Conservation (phyloP, 495 filamentous ascomycete species). For the Aspergillus egyptiacus region DNA sequence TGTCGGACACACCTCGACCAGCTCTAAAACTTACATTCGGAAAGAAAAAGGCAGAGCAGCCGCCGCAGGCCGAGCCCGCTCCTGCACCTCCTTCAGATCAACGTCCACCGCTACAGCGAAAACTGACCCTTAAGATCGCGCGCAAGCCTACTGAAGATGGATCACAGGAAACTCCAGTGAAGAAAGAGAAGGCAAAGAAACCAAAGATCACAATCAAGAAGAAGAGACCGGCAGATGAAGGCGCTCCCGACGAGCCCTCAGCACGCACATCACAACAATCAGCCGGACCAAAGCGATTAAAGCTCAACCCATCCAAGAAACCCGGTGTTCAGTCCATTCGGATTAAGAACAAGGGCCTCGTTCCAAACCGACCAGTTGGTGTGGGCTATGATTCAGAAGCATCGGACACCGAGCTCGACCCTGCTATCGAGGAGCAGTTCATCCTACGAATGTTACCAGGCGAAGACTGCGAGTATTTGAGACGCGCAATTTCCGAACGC, state of each 20-base stretch:
- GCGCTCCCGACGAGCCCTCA: conserved; percentile 22
- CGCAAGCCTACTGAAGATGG: conserved; percentile 30
- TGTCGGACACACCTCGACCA: conserved; percentile 37
- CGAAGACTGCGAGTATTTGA: conserved; percentile 75
- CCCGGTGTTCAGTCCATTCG: conserved; percentile 43
- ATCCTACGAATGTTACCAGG: conserved; percentile 84
- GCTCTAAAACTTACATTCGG: conserved; percentile 49
- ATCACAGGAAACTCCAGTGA: not conserved
- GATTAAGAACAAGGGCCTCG: conserved; percentile 55
- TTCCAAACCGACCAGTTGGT: conserved; percentile 58
- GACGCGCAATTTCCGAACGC: conserved; percentile 61
- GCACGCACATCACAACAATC: conserved; percentile 8
- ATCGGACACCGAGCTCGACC: conserved; percentile 81
- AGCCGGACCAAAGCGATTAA: conserved; percentile 38
- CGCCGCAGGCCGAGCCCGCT: conserved; percentile 23
- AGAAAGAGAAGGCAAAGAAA: conserved; percentile 34
- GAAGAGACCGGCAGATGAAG: conserved; percentile 30
- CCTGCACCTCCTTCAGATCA: conserved; percentile 28
- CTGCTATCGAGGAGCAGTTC: conserved; percentile 79
- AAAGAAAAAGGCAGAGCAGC: conserved; percentile 33
- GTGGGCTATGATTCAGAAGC: conserved; percentile 98
- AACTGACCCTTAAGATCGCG: conserved; percentile 49
- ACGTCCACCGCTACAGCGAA: conserved; percentile 27
- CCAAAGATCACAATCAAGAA: conserved; percentile 43
- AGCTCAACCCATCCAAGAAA: conserved; percentile 40